Conservation (phyloP, 805 yeast genomes). For the Pichia insulana region DNA sequence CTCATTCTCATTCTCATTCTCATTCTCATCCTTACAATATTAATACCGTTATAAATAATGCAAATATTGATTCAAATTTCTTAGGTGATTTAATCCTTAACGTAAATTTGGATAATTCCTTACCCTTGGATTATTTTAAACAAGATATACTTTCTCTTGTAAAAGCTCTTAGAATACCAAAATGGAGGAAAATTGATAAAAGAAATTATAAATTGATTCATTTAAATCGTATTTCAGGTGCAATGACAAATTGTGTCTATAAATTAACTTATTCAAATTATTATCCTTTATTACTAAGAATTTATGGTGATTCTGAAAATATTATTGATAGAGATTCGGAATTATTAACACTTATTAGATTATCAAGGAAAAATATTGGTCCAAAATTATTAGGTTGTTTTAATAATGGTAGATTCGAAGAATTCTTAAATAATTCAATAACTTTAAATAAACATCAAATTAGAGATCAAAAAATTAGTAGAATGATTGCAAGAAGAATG, state of each 20-base stretch:
- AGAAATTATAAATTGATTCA: slow-evolving; percentile 36
- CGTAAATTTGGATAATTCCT: slow-evolving; percentile 59
- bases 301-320: slow-evolving; percentile 82
- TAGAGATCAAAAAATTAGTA: slow-evolving; percentile 64
- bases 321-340: slow-evolving; percentile 84
- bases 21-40: background rate
- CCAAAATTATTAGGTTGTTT: slow-evolving; percentile 86
- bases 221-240: slow-evolving; percentile 75
- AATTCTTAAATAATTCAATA: slow-evolving; percentile 73
- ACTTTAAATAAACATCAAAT: slow-evolving; percentile 70
- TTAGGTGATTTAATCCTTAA: slow-evolving; percentile 28
- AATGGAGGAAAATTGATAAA: slow-evolving; percentile 60
- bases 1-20: background rate
- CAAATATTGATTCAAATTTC: background rate
- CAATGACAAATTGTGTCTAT: slow-evolving; percentile 85
- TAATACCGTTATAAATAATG: too few species aligned
- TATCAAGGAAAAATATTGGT: slow-evolving; percentile 75
- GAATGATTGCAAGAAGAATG: slow-evolving; percentile 92
- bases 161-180: slow-evolving; percentile 56
- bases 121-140: slow-evolving; percentile 80
- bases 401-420: slow-evolving; percentile 89
- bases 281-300: slow-evolving; percentile 63
- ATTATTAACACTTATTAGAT: slow-evolving; percentile 58
- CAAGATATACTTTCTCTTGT: slow-evolving; percentile 65
- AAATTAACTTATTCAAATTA: slow-evolving; percentile 39